phyloP scores from a whole-genome alignment of 148 eudicot species.

The Linanthus parryae region DNA sequence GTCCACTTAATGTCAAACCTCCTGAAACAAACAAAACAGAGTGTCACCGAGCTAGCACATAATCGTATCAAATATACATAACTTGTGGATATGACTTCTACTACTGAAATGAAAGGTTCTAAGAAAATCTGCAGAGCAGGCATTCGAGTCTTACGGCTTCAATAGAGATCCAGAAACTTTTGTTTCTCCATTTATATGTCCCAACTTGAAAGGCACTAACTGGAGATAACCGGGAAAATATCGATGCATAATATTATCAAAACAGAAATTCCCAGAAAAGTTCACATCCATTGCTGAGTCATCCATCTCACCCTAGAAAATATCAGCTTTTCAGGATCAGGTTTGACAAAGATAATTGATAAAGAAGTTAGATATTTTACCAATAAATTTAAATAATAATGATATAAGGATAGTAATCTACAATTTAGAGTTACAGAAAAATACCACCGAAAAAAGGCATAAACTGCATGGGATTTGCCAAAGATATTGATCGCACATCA shows the following conservation, averaged over 20 bases:
- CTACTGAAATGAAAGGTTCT: background rate
- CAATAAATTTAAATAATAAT: no score
- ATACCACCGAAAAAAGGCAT: no score
- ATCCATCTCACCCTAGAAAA: slow-evolving; percentile 71
- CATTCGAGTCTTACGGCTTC: slow-evolving; percentile 64
- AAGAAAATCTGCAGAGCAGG: slow-evolving; percentile 5
- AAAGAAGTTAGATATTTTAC: background rate
- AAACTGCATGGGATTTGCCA: no score
- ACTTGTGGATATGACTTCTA: background rate
- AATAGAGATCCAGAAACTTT: slow-evolving; percentile 90
- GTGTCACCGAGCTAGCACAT: no score
- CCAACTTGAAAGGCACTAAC: slow-evolving; percentile 64
- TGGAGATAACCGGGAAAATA: slow-evolving; percentile 75
- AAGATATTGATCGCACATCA: no score
- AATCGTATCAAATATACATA: background rate
- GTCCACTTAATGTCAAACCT: slow-evolving; percentile 98
- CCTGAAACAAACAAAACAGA: slow-evolving; percentile 31
- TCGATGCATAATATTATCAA: slow-evolving; percentile 69
- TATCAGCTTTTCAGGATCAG: background rate
- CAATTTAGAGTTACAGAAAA: no score
- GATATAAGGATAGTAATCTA: no score
- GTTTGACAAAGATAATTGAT: background rate
- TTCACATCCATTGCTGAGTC: slow-evolving; percentile 95
- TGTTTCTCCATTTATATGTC: slow-evolving; percentile 89
- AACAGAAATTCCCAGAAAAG: slow-evolving; percentile 76